phyloP scores from a whole-genome alignment of 257 asterid genomes.

The Prunella vulgaris region DNA sequence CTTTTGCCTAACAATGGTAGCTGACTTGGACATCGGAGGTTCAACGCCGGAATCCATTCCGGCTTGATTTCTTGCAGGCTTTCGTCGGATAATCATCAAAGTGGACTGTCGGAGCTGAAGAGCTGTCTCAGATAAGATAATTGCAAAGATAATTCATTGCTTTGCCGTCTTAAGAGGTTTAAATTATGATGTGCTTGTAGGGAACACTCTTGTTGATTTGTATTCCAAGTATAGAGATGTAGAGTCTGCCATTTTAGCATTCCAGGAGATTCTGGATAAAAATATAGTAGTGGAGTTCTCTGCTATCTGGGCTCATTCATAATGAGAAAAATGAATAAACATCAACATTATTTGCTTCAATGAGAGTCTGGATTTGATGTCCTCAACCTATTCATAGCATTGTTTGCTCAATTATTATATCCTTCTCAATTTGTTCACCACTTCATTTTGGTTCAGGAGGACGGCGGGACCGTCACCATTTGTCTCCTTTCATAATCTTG shows the following conservation, averaged over 20 bases:
- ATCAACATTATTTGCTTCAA: slow-evolving; percentile 43
- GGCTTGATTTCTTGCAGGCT: no score
- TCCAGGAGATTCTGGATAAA: slow-evolving; percentile 50
- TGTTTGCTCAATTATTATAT: no score
- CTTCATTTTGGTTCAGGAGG: no score
- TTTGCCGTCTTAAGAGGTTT: slow-evolving; percentile 52
- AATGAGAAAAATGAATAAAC: slow-evolving; percentile 55
- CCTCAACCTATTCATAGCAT: no score
- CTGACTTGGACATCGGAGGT: no score
- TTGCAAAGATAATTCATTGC: slow-evolving; percentile 59
- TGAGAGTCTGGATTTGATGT: slow-evolving; percentile 48
- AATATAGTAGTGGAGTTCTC: slow-evolving; percentile 77
- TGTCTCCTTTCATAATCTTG: no score
- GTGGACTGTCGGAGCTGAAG: no score
- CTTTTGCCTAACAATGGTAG: no score
- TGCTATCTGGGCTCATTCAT: slow-evolving; percentile 67
- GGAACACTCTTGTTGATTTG: slow-evolving; percentile 69
- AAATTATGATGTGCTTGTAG: slow-evolving; percentile 58
- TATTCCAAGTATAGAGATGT: slow-evolving; percentile 71
- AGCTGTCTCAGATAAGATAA: slow-evolving; percentile 35
- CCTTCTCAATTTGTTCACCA: no score
- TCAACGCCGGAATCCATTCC: no score
- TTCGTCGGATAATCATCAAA: no score
- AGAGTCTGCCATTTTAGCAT: slow-evolving; percentile 52
- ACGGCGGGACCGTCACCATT: no score